Evolutionary conservation across 768 basidiomycete genomes (phyloP).

Genomic region (Serendipita indica): DNA sequence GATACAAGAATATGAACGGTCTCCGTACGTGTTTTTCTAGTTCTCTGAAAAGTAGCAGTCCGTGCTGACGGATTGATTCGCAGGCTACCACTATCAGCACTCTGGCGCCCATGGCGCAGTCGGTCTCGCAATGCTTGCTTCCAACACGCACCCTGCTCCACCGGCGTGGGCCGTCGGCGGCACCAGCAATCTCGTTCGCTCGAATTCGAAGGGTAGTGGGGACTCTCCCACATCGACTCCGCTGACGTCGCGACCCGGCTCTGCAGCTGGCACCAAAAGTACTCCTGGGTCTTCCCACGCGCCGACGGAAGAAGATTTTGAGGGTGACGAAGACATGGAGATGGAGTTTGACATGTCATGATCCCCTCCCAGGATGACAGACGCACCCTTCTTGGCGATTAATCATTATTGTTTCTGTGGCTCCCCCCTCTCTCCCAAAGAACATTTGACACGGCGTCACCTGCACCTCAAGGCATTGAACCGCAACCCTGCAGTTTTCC

Average conservation of each 20-base stretch:
- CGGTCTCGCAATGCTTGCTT: slow-evolving; percentile 68
- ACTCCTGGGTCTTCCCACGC: slow-evolving; percentile 9
- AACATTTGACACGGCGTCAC: background rate
- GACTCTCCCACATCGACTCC: slow-evolving; percentile 7
- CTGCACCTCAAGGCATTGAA: background rate
- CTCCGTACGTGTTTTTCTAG: slow-evolving; percentile 31
- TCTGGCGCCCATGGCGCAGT: slow-evolving; percentile 88
- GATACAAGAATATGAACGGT: slow-evolving; percentile 99
- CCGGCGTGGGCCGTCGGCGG: slow-evolving; percentile 12
- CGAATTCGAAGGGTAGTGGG: slow-evolving; percentile 1
- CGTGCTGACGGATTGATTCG: slow-evolving; percentile 6
- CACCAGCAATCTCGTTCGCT: background rate
- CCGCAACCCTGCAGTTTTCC: background rate
- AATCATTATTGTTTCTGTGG: background rate
- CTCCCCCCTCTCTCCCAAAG: background rate
- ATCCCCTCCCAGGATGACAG: background rate
- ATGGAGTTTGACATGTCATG: slow-evolving; percentile 9
- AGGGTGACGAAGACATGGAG: slow-evolving; percentile 9
- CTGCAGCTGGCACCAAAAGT: slow-evolving; percentile 3
- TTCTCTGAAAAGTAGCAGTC: background rate
- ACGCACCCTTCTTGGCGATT: background rate
- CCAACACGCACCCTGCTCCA: slow-evolving; percentile 26
- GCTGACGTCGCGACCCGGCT: slow-evolving; percentile 7
- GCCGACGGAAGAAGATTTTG: slow-evolving; percentile 4
- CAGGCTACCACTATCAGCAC: slow-evolving; percentile 87